Base-by-base conservation (phyloP, 1,284 basidiomycete species). In the Cryptococcus sp. region DNA sequence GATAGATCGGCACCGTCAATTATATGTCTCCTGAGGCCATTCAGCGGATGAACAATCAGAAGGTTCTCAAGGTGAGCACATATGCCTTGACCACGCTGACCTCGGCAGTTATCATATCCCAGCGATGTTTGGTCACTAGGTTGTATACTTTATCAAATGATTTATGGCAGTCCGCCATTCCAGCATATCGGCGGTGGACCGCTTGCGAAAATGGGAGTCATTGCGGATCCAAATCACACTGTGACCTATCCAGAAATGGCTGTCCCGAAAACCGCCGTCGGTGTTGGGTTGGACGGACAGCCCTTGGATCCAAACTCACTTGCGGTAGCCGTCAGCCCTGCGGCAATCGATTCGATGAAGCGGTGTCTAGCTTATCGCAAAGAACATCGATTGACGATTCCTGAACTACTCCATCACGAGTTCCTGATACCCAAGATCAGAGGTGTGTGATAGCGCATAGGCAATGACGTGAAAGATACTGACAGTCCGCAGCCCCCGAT, bases 121-220 rank as follows among this genome's bases (percentile, higher is more conserved):
- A 91, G 91, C 48, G 95, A 99, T 78, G 84, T 96, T n/a, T 99
- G 96, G 96, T 91, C 94, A 17, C 81, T 98, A 17, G 96, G 94
- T 1, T 98, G 95, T 78, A 91, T 98, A 54, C 80, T 99, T 38
- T 98, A 89, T 79, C 95, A 98, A 77, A 94, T 98, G 87, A 89
- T 98, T 39, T 89, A 93, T 58, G 93, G 93, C 41, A 85, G 84
- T 55, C 93, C 93, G 58, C 91, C 94, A 3, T 99, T 99, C 79
- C 86, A 89, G 59, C 88, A 88, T 34, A 82, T 93, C 15, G 87
- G 88, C 1, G 89, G 94, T 55, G 92, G 93, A 63, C 84, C 76
- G 3, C 51, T 79, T 15, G 66, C 79, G 20, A 83, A 83, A 69
- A 78, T 84, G 68, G 78, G 79, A 46, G 77, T 77, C 11, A 84